Conservation (phyloP, 768 basidiomycete genomes). For the Russula griseocarnosa region DNA sequence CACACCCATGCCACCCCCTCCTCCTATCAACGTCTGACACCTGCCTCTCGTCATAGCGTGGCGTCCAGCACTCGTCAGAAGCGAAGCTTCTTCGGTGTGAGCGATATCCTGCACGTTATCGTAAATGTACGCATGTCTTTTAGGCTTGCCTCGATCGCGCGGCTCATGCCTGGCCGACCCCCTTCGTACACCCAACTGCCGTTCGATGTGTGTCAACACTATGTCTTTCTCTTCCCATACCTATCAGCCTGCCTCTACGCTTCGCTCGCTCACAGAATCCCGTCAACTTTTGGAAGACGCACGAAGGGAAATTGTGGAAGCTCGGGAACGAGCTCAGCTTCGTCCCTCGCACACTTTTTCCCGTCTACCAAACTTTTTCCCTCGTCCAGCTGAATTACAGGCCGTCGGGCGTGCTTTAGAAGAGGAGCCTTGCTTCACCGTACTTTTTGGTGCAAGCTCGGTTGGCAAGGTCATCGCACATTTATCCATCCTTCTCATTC, state of each 20-base stretch:
- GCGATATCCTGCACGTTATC: conserved; percentile 71
- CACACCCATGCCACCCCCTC: conserved; percentile 20
- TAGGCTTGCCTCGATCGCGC: conserved; percentile 10
- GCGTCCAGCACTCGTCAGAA: conserved; percentile 52
- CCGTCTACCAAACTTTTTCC: conserved; percentile 68
- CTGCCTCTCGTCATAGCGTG: conserved; percentile 19
- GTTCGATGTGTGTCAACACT: conserved; percentile 12
- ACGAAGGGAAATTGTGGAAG: conserved; percentile 67
- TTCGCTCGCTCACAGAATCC: conserved; percentile 76
- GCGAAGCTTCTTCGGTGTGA: conserved; percentile 74
- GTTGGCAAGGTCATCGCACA: conserved; percentile 61
- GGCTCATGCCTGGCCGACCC: conserved; percentile 24
- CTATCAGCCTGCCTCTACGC: conserved; percentile 67
- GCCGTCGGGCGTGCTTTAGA: conserved; percentile 63
- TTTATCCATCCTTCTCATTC: neutral
- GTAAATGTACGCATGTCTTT: conserved; percentile 53
- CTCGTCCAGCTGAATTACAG: conserved; percentile 60
- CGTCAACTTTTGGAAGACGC: conserved; percentile 73
- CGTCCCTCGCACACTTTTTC: conserved; percentile 75
- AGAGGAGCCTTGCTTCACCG: conserved; percentile 72
- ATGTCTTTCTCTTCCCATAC: conserved; percentile 26
- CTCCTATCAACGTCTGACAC: conserved; percentile 21
- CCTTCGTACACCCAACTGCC: conserved; percentile 21
- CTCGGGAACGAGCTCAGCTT: conserved; percentile 59
- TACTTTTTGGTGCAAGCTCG: conserved; percentile 75